Conservation (phyloP, 192 early-diverging fungal species). For the Mortierella alpina region DNA sequence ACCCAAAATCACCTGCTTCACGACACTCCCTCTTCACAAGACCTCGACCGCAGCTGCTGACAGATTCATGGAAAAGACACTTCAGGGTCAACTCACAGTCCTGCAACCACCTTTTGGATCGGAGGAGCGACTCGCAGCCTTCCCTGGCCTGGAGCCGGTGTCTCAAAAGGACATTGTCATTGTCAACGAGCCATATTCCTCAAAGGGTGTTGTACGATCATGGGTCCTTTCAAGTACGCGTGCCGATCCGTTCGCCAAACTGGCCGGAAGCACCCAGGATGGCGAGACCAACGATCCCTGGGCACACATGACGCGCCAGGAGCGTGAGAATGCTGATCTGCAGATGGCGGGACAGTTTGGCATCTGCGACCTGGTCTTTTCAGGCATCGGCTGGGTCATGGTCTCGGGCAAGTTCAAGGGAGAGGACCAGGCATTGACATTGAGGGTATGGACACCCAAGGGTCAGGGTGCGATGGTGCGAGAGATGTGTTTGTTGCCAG, state of each 20-base stretch:
- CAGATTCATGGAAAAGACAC: constrained; percentile 19
- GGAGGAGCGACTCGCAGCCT: constrained; percentile 24
- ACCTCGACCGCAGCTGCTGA: constrained; percentile 33
- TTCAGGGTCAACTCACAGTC: constrained; percentile 19
- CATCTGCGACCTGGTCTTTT: constrained; percentile 46
- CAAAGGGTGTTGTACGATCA: neutral
- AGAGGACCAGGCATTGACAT: constrained; percentile 11
- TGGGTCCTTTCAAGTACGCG: neutral
- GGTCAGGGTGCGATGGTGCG: constrained; percentile 30
- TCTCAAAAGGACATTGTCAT: constrained; percentile 20
- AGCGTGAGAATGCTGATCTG: constrained; percentile 3
- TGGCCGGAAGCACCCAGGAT: neutral
- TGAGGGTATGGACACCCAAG: constrained; percentile 42
- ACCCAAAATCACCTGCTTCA: constrained; percentile 42
- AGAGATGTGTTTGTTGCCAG: constrained; percentile 28
- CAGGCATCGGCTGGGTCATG: constrained; percentile 52
- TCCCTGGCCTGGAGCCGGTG: constrained; percentile 22
- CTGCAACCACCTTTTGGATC: constrained; percentile 49
- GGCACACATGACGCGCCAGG: constrained; percentile 2
- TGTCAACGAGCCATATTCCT: constrained; percentile 7
- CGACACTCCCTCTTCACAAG: constrained; percentile 41
- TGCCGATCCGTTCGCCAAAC: constrained; percentile 22
- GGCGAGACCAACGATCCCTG: neutral
- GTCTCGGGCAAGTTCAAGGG: constrained; percentile 46
- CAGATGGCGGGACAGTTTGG: constrained; percentile 39